A percentile compares a stretch with the other conserved stretches of the same genome.
Conservation (phyloP, 176 grass and related monocot species). For the Urochloa ruziziensis region DNA sequence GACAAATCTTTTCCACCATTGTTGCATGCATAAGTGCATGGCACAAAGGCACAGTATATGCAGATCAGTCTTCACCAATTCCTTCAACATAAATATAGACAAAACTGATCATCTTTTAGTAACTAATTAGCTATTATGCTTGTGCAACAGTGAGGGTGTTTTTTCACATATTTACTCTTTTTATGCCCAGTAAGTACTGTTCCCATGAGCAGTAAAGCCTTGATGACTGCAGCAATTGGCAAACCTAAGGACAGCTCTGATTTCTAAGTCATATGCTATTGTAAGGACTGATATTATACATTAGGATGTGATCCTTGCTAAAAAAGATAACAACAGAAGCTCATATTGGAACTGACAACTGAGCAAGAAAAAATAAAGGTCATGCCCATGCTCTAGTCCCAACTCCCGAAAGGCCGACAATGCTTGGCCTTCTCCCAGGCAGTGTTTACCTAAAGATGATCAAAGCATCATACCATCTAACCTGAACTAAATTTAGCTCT, state of each 20-base stretch:
- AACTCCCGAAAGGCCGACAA: background rate
- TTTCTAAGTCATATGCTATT: background rate
- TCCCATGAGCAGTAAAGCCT: background rate
- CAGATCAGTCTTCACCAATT: constrained; percentile 10
- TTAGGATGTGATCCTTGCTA: background rate
- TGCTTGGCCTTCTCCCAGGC: background rate
- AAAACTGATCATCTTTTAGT: constrained; percentile 13
- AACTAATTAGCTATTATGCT: background rate
- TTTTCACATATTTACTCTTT: background rate
- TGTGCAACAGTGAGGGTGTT: background rate
- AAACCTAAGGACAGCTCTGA: background rate
- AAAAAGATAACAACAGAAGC: too few species aligned
- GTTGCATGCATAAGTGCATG: background rate
- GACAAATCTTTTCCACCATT: constrained; percentile 6
- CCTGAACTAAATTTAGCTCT: background rate
- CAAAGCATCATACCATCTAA: background rate
- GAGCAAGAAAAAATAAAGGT: background rate
- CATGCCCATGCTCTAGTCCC: background rate
- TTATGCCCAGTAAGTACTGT: background rate
- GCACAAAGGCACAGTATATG: background rate
- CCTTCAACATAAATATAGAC: background rate
- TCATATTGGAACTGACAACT: background rate
- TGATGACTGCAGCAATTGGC: background rate
- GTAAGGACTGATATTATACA: background rate
- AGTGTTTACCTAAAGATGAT: background rate